Percentiles rank a stretch among this genome's conserved stretches.
Conservation (phyloP, 2,329 filamentous ascomycete species). For the Exophiala sideris region DNA sequence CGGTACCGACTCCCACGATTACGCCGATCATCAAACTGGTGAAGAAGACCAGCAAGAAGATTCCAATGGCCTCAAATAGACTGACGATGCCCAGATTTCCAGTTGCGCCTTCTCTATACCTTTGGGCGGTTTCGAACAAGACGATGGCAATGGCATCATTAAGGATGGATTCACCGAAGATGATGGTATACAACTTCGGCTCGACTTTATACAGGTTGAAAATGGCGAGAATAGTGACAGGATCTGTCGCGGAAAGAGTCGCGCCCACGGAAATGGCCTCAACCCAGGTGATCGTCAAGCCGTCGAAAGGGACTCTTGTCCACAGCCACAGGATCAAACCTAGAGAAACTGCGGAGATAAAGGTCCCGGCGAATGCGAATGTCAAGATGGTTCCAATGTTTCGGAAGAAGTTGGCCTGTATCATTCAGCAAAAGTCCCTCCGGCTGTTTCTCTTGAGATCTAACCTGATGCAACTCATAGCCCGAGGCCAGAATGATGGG, state of each 20-base stretch:
- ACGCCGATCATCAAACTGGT: constrained; percentile 88
- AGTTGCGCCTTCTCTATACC: constrained; percentile 73
- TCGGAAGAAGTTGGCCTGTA: constrained; percentile 87
- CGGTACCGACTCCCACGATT: constrained; percentile 79
- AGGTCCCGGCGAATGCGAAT: constrained; percentile 95
- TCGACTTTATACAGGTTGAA: constrained; percentile 99
- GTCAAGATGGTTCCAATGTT: constrained; percentile 97
- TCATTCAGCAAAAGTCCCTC: background rate
- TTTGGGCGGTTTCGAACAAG: constrained; percentile 94
- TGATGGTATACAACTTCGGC: constrained; percentile 96
- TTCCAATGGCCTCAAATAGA: constrained; percentile 84
- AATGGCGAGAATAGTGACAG: constrained; percentile 95
- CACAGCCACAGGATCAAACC: constrained; percentile 86
- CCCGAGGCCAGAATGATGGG: constrained; percentile 96
- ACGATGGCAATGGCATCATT: constrained; percentile 99
- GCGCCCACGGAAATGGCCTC: constrained; percentile 96
- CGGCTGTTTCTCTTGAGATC: constrained; percentile 22
- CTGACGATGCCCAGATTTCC: constrained; percentile 72
- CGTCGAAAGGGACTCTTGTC: constrained; percentile 80
- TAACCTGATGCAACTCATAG: constrained; percentile 86
- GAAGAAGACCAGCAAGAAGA: constrained; percentile 95
- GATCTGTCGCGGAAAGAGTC: constrained; percentile 93
- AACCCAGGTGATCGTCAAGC: constrained; percentile 81
- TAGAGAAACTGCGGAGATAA: constrained; percentile 93
- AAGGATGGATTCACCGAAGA: constrained; percentile 96